Evolutionary conservation across 495 filamentous ascomycete genomes (phyloP).

Genomic region (Daldinia grandis): DNA sequence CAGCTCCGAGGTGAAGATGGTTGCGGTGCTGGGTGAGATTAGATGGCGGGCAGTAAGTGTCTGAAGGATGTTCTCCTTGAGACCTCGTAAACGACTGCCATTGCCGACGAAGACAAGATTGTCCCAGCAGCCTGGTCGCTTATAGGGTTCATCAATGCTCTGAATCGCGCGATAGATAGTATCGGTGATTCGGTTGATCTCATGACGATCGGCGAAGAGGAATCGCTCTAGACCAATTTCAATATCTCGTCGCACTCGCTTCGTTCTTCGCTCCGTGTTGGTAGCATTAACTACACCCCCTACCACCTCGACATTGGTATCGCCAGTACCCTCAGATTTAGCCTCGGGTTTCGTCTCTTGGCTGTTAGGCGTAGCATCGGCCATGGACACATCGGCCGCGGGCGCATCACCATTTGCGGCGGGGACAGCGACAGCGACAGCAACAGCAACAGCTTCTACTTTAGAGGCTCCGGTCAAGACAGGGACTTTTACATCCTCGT

Average conservation of each 20-base stretch:
- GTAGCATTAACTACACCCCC: slow-evolving; percentile 21
- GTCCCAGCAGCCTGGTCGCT: slow-evolving; percentile 89
- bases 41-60: slow-evolving; percentile 83
- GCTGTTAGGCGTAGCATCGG: slow-evolving; percentile 24
- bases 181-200: slow-evolving; percentile 81
- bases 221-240: slow-evolving; percentile 91
- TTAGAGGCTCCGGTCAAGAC: slow-evolving; percentile 54
- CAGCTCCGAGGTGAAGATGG: slow-evolving; percentile 96
- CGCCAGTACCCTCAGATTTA: slow-evolving; percentile 28
- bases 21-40: slow-evolving; percentile 87
- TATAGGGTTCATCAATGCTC: slow-evolving; percentile 77
- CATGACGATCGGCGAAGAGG: slow-evolving; percentile 73
- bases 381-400: slow-evolving; percentile 51
- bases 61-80: slow-evolving; percentile 85
- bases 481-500: slow-evolving; percentile 64
- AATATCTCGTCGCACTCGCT: slow-evolving; percentile 71
- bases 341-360: slow-evolving; percentile 33
- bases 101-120: slow-evolving; percentile 87
- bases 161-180: slow-evolving; percentile 83
- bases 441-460: slow-evolving; percentile 46
- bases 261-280: slow-evolving; percentile 48
- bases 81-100: slow-evolving; percentile 81
- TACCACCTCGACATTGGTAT: slow-evolving; percentile 19
- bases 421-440: slow-evolving; percentile 47
- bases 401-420: slow-evolving; percentile 50